These are phyloP conservation scores for Paragyromitra xinjiangensis DNA, from an alignment of 495 filamentous ascomycete genomes.

Conservation along the genomic window DNA sequence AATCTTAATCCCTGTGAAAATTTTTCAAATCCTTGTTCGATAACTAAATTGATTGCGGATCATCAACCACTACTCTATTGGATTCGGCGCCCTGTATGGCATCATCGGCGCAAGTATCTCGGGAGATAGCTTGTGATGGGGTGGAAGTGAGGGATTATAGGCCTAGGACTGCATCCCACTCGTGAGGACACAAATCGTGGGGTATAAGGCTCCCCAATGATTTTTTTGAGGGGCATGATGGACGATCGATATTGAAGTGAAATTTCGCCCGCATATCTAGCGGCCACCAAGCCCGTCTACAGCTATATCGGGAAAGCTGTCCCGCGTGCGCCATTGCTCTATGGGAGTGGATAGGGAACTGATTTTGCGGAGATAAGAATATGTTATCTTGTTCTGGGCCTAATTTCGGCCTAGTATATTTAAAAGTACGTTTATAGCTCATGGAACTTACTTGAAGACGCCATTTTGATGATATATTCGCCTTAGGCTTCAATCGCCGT, in stretches of 20 bases:
- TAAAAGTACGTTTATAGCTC: slow-evolving; percentile 30
- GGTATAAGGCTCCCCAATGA: not conserved
- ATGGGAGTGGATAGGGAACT: slow-evolving; percentile 16
- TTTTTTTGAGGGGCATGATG: not conserved
- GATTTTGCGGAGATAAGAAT: slow-evolving; percentile 4
- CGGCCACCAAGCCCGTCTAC: slow-evolving; percentile 13
- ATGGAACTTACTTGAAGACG: slow-evolving; percentile 32
- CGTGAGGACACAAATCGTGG: slow-evolving; percentile 24
- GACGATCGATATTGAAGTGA: slow-evolving; percentile 15
- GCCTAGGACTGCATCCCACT: slow-evolving; percentile 19
- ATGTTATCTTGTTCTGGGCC: slow-evolving; percentile 29
- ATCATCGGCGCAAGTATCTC: not conserved
- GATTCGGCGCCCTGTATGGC: slow-evolving; percentile 2
- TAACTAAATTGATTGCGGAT: not conserved
- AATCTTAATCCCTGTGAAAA: slow-evolving; percentile 22
- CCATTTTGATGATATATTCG: not conserved
- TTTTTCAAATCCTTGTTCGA: slow-evolving; percentile 14
- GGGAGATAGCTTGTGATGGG: slow-evolving; percentile 4
- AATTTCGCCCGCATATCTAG: slow-evolving; percentile 10
- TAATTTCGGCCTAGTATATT: slow-evolving; percentile 19
- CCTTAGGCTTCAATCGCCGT: not conserved
- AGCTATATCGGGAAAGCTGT: slow-evolving; percentile 18
- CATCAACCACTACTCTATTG: slow-evolving; percentile 9
- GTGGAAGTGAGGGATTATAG: slow-evolving; percentile 3
- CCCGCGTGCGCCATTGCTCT: slow-evolving; percentile 24